Evolutionary conservation across 192 early-diverging fungal genomes (phyloP).

Genomic region (Allomyces arbusculus): DNA sequence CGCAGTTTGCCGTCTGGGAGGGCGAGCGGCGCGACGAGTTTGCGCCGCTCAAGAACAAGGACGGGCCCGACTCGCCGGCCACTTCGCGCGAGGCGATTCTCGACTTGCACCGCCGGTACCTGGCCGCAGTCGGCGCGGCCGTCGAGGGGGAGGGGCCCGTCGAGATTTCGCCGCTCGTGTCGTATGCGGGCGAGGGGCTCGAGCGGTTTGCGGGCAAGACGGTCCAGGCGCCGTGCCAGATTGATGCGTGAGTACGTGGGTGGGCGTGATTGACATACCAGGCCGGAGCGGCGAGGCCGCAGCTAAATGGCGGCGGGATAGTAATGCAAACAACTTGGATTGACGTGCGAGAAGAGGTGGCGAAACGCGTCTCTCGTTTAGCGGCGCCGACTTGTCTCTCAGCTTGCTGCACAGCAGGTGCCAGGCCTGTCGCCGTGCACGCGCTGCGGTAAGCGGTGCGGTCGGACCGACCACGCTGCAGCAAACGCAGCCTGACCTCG

Average conservation of each 20-base stretch:
- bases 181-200: slow-evolving; percentile 84
- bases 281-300: too few relatives aligned
- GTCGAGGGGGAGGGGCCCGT: slow-evolving; percentile 35
- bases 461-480: too few relatives aligned
- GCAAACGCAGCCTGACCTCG: too few relatives aligned
- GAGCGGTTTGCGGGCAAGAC: slow-evolving; percentile 52
- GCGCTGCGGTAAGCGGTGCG: too few relatives aligned
- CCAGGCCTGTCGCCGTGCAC: too few relatives aligned
- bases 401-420: too few relatives aligned
- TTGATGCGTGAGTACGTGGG: slow-evolving; percentile 5
- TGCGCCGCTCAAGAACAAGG: slow-evolving; percentile 95
- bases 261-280: too few relatives aligned
- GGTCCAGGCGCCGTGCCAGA: slow-evolving; percentile 31
- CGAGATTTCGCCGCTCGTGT: slow-evolving; percentile 75
- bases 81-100: slow-evolving; percentile 77
- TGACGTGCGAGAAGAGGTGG: too few relatives aligned
- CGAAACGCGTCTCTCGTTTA: too few relatives aligned
- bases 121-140: slow-evolving; percentile 63
- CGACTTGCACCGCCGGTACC: slow-evolving; percentile 68
- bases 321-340: too few relatives aligned
- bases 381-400: too few relatives aligned
- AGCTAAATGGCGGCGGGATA: too few relatives aligned
- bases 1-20: slow-evolving; percentile 79
- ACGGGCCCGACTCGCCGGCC: slow-evolving; percentile 76
- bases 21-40: slow-evolving; percentile 87